These are phyloP conservation scores for Chlorophyllum brunneum DNA, from an alignment of 768 basidiomycete genomes.

Conservation along the genomic window DNA sequence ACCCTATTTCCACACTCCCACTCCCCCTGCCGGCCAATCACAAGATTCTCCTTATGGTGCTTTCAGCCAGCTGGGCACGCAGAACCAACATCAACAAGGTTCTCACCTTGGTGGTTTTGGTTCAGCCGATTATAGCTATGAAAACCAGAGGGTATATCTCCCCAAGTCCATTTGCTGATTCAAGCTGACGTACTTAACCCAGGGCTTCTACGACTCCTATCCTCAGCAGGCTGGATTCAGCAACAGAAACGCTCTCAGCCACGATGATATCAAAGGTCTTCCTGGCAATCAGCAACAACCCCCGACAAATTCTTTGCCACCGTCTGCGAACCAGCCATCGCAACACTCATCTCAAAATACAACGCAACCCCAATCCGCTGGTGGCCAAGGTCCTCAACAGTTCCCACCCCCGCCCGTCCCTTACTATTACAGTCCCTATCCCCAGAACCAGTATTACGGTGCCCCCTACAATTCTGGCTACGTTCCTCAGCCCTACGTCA, in stretches of 20 bases:
- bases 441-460: constrained; percentile 75
- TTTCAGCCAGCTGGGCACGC: constrained; percentile 59
- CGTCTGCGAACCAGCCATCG: constrained; percentile 49
- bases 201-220: constrained; percentile 81
- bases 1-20: constrained; percentile 76
- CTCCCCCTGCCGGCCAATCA: constrained; percentile 62
- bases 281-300: constrained; percentile 56
- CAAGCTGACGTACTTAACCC: constrained; percentile 18
- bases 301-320: constrained; percentile 41
- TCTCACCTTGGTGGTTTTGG: constrained; percentile 55
- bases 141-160: constrained; percentile 57
- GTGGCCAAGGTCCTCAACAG: constrained; percentile 63
- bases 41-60: constrained; percentile 63
- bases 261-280: constrained; percentile 75
- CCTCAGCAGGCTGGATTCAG: constrained; percentile 59
- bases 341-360: constrained; percentile 51
- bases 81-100: constrained; percentile 58
- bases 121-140: constrained; percentile 67
- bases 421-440: constrained; percentile 55
- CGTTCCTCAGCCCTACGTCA: constrained; percentile 69
- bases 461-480: constrained; percentile 59
- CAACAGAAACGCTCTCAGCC: constrained; percentile 59
- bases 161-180: not conserved
- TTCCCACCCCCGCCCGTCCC: constrained; percentile 62
- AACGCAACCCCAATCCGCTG: constrained; percentile 57